Percentiles rank a stretch among this genome's conserved stretches.
Evolutionary conservation across 306 rosid species (phyloP).

Genomic region (Aeschynomene evenia): DNA sequence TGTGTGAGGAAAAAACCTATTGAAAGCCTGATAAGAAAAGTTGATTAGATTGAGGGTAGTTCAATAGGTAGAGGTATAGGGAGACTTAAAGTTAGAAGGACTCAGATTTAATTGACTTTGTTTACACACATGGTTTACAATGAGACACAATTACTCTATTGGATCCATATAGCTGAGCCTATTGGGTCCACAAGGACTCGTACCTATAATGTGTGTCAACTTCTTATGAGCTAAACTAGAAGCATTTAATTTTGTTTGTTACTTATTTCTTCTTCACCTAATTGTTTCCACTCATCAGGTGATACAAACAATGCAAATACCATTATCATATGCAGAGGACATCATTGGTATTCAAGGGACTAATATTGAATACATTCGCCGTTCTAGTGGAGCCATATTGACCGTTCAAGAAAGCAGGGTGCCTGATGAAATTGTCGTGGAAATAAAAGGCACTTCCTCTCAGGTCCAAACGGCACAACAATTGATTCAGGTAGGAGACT

Average conservation of each 20-base stretch:
- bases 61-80: background rate
- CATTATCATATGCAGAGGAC: constrained; percentile 87
- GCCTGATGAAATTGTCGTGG: constrained; percentile 83
- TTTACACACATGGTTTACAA: background rate
- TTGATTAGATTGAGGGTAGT: background rate
- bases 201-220: constrained; percentile 4
- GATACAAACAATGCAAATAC: constrained; percentile 91
- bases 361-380: constrained; percentile 84
- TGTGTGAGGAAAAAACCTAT: background rate
- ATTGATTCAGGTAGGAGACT: constrained; percentile 71
- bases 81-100: background rate
- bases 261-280: background rate
- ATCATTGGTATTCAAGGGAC: constrained; percentile 90
- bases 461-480: constrained; percentile 87
- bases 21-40: background rate
- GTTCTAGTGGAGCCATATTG: constrained; percentile 85
- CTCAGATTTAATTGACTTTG: background rate
- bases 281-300: constrained; percentile 48
- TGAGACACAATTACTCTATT: background rate
- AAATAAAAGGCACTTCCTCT: constrained; percentile 84
- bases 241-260: constrained; percentile 5
- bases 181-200: too few relatives aligned
- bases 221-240: constrained; percentile 9
- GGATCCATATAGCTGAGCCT: background rate
- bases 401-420: constrained; percentile 90